Percentiles rank a stretch among this genome's conserved stretches.
These are phyloP conservation scores for Trichaptum fuscoviolaceum DNA, from an alignment of 768 basidiomycete genomes.

Conservation along the genomic window DNA sequence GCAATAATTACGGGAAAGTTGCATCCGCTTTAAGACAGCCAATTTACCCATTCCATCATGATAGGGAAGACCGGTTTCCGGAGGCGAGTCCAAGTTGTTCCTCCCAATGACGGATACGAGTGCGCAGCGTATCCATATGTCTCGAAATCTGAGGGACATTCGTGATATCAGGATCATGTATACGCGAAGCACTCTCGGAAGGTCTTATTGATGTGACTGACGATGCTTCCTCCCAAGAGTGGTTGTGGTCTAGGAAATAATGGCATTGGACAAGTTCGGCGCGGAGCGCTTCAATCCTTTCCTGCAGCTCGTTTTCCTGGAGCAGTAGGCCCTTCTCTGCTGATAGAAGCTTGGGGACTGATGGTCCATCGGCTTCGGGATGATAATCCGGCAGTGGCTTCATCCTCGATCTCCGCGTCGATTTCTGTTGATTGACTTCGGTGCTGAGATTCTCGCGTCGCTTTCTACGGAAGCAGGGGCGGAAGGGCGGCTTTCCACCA, in stretches of 20 bases:
- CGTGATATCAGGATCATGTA: background rate
- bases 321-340: background rate
- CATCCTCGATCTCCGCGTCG: background rate
- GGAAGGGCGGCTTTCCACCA: background rate
- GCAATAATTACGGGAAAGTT: too few species aligned
- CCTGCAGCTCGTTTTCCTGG: background rate
- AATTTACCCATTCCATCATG: too few species aligned
- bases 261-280: too few species aligned
- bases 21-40: too few species aligned
- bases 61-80: too few species aligned
- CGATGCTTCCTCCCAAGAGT: background rate
- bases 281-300: background rate
- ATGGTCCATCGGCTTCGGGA: background rate
- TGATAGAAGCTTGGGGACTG: background rate
- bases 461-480: too few species aligned
- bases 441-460: background rate
- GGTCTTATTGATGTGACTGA: background rate
- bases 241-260: too few species aligned
- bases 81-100: too few species aligned
- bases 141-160: too few species aligned
- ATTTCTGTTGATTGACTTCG: background rate
- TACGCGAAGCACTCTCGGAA: background rate
- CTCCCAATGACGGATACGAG: too few species aligned
- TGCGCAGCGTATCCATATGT: too few species aligned
- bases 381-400: background rate